Conservation (phyloP, 1,284 basidiomycete species). For the Abortiporus biennis region DNA sequence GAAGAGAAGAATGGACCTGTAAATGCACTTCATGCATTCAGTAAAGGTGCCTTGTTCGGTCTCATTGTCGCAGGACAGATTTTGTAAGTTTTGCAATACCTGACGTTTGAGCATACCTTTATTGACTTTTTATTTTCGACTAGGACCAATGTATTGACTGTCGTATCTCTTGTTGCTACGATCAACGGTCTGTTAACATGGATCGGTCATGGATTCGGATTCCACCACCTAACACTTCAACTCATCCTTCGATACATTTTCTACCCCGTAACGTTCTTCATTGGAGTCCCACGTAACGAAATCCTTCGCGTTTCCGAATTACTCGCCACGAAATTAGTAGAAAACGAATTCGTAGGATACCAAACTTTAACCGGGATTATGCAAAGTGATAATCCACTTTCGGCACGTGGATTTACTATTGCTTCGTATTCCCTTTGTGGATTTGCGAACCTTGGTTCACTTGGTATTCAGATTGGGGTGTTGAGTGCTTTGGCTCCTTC, state of each 20-base stretch:
- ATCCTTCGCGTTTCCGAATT: conserved; percentile 74
- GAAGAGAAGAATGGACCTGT: conserved; percentile 49
- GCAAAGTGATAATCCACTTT: conserved; percentile 46
- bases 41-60: conserved; percentile 83
- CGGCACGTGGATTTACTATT: conserved; percentile 71
- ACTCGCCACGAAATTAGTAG: conserved; percentile 82
- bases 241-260: conserved; percentile 83
- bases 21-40: conserved; percentile 86
- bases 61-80: conserved; percentile 83
- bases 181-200: conserved; percentile 87
- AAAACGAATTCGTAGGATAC: conserved; percentile 87
- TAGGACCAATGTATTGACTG: conserved; percentile 74
- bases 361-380: conserved; percentile 49
- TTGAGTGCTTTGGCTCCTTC: conserved; percentile 80
- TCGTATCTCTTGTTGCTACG: conserved; percentile 73
- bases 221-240: conserved; percentile 77
- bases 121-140: conserved; percentile 4
- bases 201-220: conserved; percentile 84
- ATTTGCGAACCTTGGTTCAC: conserved; percentile 82
- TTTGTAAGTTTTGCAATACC: conserved; percentile 40
- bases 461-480: conserved; percentile 91
- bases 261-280: conserved; percentile 84
- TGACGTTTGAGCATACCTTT: neutral
- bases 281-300: conserved; percentile 69
- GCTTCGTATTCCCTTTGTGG: conserved; percentile 83